Evolutionary conservation across 2,329 filamentous ascomycete genomes (phyloP).

Genomic region (Juglanconis juglandina): DNA sequence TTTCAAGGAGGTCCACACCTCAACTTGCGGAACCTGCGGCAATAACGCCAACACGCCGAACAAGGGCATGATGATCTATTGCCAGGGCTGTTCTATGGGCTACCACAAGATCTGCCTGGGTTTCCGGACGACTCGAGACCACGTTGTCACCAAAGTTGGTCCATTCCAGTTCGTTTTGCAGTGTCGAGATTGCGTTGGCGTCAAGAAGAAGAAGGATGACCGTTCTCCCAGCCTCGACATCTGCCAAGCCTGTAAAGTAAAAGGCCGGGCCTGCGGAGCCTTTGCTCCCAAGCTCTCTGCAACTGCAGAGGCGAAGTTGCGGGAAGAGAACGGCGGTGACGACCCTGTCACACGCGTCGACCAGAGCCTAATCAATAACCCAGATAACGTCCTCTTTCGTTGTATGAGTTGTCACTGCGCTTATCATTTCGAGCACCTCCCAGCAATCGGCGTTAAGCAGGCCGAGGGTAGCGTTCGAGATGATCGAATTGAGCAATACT

Average conservation of each 20-base stretch:
- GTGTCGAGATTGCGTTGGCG: slow-evolving; percentile 78
- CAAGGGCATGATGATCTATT: slow-evolving; percentile 74
- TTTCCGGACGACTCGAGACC: slow-evolving; percentile 69
- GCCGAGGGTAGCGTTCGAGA: slow-evolving; percentile 48
- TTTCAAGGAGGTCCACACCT: slow-evolving; percentile 69
- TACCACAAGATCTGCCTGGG: slow-evolving; percentile 86
- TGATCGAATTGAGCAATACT: slow-evolving; percentile 69
- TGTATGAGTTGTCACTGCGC: slow-evolving; percentile 72
- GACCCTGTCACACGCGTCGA: slow-evolving; percentile 71
- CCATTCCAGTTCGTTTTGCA: slow-evolving; percentile 80
- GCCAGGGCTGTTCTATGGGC: slow-evolving; percentile 82
- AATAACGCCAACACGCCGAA: slow-evolving; percentile 48
- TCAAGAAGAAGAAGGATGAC: slow-evolving; percentile 64
- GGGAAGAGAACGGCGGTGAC: slow-evolving; percentile 71
- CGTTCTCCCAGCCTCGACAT: slow-evolving; percentile 65
- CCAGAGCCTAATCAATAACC: slow-evolving; percentile 66
- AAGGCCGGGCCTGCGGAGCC: slow-evolving; percentile 67
- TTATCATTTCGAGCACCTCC: slow-evolving; percentile 83
- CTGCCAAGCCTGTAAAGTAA: slow-evolving; percentile 67
- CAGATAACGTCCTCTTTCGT: slow-evolving; percentile 75
- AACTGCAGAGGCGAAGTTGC: slow-evolving; percentile 78
- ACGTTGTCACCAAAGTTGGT: slow-evolving; percentile 81
- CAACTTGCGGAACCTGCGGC: slow-evolving; percentile 69
- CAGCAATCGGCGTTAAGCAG: slow-evolving; percentile 41
- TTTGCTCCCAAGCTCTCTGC: slow-evolving; percentile 72